A percentile compares a stretch with the other conserved stretches of the same genome.
Conservation (phyloP, 2,329 filamentous ascomycete genomes). For the Beauveria scarabaeidicola region DNA sequence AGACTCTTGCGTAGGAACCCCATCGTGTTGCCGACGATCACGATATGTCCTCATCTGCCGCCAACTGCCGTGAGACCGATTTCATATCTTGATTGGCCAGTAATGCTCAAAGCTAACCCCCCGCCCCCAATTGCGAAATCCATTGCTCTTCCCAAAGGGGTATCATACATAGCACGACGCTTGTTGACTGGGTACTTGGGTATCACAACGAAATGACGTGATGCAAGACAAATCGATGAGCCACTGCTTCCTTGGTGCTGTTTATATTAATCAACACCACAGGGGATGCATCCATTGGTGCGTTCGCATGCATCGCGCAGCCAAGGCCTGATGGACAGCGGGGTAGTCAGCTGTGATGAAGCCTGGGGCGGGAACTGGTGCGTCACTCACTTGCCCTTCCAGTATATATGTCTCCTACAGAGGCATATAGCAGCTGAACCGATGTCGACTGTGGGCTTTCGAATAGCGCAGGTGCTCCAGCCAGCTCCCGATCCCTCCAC, state of each 20-base stretch:
- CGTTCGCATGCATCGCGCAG: background rate
- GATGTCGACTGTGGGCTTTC: background rate
- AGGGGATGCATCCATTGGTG: background rate
- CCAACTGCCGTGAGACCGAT: background rate
- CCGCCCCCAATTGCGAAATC: background rate
- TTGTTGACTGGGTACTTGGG: background rate
- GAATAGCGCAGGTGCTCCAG: background rate
- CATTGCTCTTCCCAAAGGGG: background rate
- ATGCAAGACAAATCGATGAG: background rate
- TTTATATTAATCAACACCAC: background rate
- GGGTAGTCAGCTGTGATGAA: background rate
- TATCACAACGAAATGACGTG: background rate
- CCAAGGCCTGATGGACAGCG: background rate
- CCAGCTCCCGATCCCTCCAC: no score
- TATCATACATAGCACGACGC: background rate
- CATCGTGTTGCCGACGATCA: background rate
- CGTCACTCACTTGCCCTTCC: background rate
- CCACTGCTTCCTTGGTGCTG: background rate
- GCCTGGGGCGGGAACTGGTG: background rate
- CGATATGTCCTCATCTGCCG: background rate
- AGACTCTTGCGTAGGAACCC: background rate
- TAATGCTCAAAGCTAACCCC: no score
- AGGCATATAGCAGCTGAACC: background rate
- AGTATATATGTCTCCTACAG: background rate
- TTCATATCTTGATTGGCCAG: no score